Base-by-base conservation (phyloP, 768 basidiomycete species). In the Dentipellis fragilis region DNA sequence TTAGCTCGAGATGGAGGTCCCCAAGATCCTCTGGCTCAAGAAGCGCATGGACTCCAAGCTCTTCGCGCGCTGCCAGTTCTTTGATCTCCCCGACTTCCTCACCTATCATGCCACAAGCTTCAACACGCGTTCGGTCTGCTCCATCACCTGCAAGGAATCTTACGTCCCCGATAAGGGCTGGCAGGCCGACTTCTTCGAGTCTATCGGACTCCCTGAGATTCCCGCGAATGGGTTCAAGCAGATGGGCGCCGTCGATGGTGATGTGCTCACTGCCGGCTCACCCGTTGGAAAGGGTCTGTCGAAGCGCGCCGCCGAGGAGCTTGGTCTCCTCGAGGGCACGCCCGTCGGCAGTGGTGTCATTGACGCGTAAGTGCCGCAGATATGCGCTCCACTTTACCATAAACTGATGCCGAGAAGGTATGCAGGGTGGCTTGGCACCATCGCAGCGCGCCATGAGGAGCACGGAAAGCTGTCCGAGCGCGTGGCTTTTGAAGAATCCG, bases 1-100 rank as follows among this genome's bases (percentile, higher is more conserved):
- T 1, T 45, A 96, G 90, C 79, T 97, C 45, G 94, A 98, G 70
- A 98, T 98, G 96, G 95, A 97, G 71, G 83, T 97, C 46, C 95
- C 95, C 0, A 98, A 98, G 69, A 87, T 94, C 34, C 82, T 98
- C 29, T 98, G 96, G 96, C 78, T 98, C 45, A 97, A 94, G 69
- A 85, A 82, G 57, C 76, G 88, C 72, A 94, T 98, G 93, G 65
- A 78, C 2, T 66, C 80, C 0, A 71, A 78, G 10, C 75, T 74
- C 16, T 98, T 99, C 71, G 69, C 79, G 21, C 73, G 73, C 54
- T 89, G 86, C 71, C 86, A 90, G 63, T 89, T 89, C 73, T 89
- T 85, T 68, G 93, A 95, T 65, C 80, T 96, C 16, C 93, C 93
- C n/a, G 93, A 96, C 71, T 94, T 84, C 73, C 78, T 99, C 52